Base-by-base conservation (phyloP, 1,284 basidiomycete species). In the Heterobasidion parviporum region DNA sequence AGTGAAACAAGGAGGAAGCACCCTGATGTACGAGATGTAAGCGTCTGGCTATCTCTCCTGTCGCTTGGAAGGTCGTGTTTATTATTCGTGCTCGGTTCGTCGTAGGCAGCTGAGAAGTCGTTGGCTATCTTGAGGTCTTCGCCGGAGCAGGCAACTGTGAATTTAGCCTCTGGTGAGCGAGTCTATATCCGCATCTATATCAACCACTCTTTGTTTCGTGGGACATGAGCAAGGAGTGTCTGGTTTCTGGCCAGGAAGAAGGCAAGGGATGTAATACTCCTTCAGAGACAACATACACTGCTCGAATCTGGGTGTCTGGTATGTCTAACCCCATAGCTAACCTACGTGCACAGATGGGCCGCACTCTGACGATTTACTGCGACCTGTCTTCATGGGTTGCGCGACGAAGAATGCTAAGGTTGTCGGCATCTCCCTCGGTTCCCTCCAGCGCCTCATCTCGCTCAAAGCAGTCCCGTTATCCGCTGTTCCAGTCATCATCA, bases 331-430 rank as follows among this genome's bases (percentile, higher is more conserved):
- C 12, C 47, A 33, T 33, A 12, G 33, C 43, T 32, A 8, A 35
- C 47, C 10, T 32, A 43, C 35, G 16, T 45, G 10, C 53, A 18
- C 46, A 92, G 89, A 92, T 77, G 81, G 84, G 32, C 81, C 84
- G 15, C 85, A 92, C 65, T 83, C 89, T 3, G 83, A 90, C 55
- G 87, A 89, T 55, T 78, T 98, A 26, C 79, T 98, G 34, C 79
- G 83, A 52, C 95, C 97, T 0, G 86, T 99, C 2, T 92, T 95
- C 65, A 92, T 97, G 79, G 94, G 93, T 52, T 96, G 94, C 68
- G 85, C 88, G 49, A 97, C 94, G 9, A 93, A 90, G 72, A 92
- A 94, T 61, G 84, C 91, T 3, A 98, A 98, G 78, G 90, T 98
- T 51, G 88, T 98, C 53, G 89, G 89, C 1, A 92, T 98, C 61